phyloP scores from a whole-genome alignment of 108 stramenopile genomes.

The Skeletonema potamos region DNA sequence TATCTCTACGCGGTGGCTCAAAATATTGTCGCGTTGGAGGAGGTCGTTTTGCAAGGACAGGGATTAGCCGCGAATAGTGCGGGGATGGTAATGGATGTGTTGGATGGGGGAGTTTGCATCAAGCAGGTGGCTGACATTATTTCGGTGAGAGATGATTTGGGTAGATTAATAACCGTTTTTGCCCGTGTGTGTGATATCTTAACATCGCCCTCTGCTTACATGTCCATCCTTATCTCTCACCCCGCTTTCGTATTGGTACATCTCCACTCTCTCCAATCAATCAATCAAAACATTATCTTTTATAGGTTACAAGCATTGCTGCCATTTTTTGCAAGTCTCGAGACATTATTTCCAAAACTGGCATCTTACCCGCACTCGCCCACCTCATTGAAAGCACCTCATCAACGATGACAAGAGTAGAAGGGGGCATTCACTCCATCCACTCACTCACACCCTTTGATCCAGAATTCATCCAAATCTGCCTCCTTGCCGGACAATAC shows the following conservation, averaged over 20 bases:
- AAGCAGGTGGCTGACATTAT: conserved; percentile 12
- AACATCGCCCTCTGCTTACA: too few species aligned
- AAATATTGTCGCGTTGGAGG: conserved; percentile 8
- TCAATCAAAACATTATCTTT: too few species aligned
- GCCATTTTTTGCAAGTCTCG: conserved; percentile 13
- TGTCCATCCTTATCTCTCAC: too few species aligned
- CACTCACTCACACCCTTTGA: conserved; percentile 31
- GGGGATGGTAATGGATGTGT: neutral
- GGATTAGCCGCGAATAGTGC: neutral
- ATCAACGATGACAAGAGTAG: neutral
- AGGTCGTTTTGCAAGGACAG: neutral
- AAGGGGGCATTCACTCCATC: neutral
- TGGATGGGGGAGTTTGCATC: neutral
- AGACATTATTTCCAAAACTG: conserved; percentile 41
- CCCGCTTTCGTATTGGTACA: too few species aligned
- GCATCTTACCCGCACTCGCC: conserved; percentile 49
- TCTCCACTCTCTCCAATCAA: too few species aligned
- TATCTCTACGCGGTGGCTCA: conserved; percentile 14
- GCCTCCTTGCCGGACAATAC: conserved; percentile 57
- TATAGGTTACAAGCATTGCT: conserved; percentile 24
- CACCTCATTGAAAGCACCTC: conserved; percentile 28
- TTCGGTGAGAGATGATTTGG: neutral
- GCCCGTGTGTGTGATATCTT: too few species aligned
- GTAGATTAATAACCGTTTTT: too few species aligned
- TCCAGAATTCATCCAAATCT: conserved; percentile 61